Evolutionary conservation across 768 basidiomycete species (phyloP).

Genomic region (Boletus edulis): DNA sequence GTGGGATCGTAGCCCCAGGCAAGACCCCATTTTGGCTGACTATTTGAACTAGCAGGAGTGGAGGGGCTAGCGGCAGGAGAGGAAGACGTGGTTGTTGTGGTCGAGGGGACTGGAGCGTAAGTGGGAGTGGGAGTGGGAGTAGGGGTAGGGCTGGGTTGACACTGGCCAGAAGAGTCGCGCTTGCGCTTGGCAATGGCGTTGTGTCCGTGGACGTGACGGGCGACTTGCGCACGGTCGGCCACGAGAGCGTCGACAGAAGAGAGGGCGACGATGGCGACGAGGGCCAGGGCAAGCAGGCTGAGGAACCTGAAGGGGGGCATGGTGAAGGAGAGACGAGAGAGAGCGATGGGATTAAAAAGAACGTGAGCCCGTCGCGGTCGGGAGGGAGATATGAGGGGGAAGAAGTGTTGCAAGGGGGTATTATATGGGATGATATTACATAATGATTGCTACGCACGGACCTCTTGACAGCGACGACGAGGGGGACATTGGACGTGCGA

Average conservation of each 20-base stretch:
- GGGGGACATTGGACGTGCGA: not conserved
- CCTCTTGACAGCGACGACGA: not conserved
- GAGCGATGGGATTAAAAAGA: conserved; percentile 2
- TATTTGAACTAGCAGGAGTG: not conserved
- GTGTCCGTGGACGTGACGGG: conserved; percentile 47
- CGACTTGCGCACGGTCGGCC: conserved; percentile 36
- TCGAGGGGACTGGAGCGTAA: conserved; percentile 3
- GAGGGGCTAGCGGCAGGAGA: not conserved
- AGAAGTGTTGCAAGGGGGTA: no score
- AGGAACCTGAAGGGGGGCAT: conserved; percentile 55
- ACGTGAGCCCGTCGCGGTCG: conserved; percentile 13
- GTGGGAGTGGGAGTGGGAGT: not conserved
- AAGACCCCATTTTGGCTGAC: conserved; percentile 52
- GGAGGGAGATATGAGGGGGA: not conserved
- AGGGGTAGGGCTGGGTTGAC: conserved; percentile 48
- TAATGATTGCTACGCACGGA: conserved; percentile 21
- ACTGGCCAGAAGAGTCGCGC: conserved; percentile 45
- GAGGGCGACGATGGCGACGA: conserved; percentile 55
- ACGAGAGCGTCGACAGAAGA: conserved; percentile 57
- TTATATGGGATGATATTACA: conserved; percentile 11
- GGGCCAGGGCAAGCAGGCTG: conserved; percentile 55
- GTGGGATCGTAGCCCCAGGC: conserved; percentile 39
- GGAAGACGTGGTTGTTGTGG: conserved; percentile 6
- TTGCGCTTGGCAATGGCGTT: conserved; percentile 50
- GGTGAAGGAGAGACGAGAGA: conserved; percentile 1